Percentiles rank a stretch among this genome's conserved stretches.
Conservation (phyloP, 2,329 filamentous ascomycete species). For the Monosporascus sp. region DNA sequence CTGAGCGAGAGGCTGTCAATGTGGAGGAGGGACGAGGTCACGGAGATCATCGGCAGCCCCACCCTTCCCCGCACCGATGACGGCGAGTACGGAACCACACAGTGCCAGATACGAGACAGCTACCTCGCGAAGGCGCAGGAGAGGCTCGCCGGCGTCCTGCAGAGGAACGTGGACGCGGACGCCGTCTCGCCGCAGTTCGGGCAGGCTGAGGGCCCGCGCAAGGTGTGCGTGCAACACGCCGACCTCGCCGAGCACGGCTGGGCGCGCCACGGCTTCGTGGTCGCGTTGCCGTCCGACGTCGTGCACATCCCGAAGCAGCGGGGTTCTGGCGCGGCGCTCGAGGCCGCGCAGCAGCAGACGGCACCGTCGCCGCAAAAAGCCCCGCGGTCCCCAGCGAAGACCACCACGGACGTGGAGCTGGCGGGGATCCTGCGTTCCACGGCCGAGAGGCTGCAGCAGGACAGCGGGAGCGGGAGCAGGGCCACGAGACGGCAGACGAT, state of each 20-base stretch:
- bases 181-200: background rate
- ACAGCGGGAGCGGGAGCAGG: constrained; percentile 23
- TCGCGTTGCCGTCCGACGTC: constrained; percentile 4
- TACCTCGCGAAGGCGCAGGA: background rate
- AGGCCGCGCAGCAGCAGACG: constrained; percentile 20
- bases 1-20: constrained; percentile 21
- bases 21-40: constrained; percentile 10
- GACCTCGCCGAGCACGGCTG: background rate
- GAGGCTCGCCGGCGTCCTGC: background rate
- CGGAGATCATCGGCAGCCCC: constrained; percentile 18
- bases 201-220: background rate
- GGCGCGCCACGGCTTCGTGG: background rate
- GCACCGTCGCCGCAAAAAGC: constrained; percentile 12
- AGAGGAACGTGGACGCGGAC: background rate
- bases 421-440: constrained; percentile 49
- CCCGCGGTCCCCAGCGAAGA: constrained; percentile 17
- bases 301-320: constrained; percentile 11
- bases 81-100: background rate
- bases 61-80: constrained; percentile 23
- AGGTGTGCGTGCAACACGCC: background rate
- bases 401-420: constrained; percentile 43
- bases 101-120: background rate
- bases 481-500: constrained; percentile 25
- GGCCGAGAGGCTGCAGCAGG: constrained; percentile 43
- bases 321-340: constrained; percentile 5